Conservation (phyloP, 1,284 basidiomycete species). For the Hemileia vastatrix region DNA sequence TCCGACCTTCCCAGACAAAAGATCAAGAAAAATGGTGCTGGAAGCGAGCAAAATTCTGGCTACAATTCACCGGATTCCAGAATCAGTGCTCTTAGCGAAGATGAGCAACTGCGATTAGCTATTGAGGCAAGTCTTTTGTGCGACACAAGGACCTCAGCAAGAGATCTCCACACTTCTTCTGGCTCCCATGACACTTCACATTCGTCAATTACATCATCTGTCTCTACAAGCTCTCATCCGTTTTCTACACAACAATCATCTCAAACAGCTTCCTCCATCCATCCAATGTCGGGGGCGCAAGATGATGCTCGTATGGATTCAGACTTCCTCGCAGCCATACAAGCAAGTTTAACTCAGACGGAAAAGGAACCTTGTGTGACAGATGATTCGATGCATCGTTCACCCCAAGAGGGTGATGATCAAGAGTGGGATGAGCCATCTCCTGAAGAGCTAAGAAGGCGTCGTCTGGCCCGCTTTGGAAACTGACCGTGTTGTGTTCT, state of each 20-base stretch:
- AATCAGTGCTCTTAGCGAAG: no score
- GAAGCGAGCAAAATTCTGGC: no score
- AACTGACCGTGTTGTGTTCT: no score
- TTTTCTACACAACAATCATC: no score
- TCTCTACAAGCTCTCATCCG: no score
- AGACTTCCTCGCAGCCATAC: slow-evolving; percentile 10
- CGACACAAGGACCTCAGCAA: background rate
- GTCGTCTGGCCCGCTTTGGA: slow-evolving; percentile 13
- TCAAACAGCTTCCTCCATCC: background rate
- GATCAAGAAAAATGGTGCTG: background rate
- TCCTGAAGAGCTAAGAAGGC: slow-evolving; percentile 11
- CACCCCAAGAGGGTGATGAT: background rate
- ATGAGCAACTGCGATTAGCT: slow-evolving; percentile 12
- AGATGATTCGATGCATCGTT: background rate
- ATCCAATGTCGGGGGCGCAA: background rate
- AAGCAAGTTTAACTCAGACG: slow-evolving; percentile 4
- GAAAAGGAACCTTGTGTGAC: background rate
- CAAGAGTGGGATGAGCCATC: slow-evolving; percentile 14
- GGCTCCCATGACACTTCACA: no score
- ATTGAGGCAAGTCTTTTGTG: slow-evolving; percentile 11
- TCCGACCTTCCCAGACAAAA: slow-evolving; percentile 1
- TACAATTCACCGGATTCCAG: no score
- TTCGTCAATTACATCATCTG: no score
- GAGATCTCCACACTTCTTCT: background rate
- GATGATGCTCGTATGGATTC: background rate